Conservation (phyloP, 2,329 filamentous ascomycete species). For the Monosporascus sp. region DNA sequence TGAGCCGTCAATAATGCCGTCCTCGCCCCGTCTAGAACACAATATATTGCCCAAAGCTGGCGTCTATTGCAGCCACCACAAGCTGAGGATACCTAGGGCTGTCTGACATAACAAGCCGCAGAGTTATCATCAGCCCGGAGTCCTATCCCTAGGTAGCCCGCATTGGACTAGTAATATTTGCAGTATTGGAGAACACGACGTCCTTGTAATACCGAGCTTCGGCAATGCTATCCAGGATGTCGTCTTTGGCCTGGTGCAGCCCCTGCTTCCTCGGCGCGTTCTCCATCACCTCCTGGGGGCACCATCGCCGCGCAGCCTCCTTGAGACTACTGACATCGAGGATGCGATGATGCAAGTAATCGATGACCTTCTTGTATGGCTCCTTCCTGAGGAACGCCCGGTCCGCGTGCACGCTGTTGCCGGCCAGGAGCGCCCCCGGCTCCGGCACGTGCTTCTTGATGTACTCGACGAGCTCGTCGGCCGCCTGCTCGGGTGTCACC, state of each 20-base stretch:
- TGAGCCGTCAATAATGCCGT: background rate
- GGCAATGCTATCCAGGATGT: conserved; percentile 91
- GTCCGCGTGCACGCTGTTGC: conserved; percentile 91
- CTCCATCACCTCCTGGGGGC: conserved; percentile 51
- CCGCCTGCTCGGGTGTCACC: conserved; percentile 67
- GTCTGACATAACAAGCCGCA: background rate
- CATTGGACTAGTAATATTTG: background rate
- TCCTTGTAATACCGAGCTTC: conserved; percentile 82
- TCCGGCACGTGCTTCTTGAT: conserved; percentile 67
- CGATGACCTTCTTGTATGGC: conserved; percentile 68
- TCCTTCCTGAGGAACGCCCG: conserved; percentile 69
- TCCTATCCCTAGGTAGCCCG: background rate
- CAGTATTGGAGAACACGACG: conserved; percentile 49
- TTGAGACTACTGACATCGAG: conserved; percentile 90
- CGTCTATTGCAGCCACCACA: background rate
- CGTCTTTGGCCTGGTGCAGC: conserved; percentile 76
- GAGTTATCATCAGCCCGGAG: no score
- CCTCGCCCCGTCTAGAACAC: background rate
- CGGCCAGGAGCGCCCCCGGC: conserved; percentile 69
- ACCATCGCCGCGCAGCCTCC: conserved; percentile 83
- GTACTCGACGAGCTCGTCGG: conserved; percentile 69
- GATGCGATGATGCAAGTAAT: conserved; percentile 83
- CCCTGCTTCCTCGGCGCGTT: conserved; percentile 67
- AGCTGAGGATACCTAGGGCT: background rate
- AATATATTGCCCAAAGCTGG: background rate